Conservation (phyloP, 768 basidiomycete genomes). For the Tulasnella sp. region DNA sequence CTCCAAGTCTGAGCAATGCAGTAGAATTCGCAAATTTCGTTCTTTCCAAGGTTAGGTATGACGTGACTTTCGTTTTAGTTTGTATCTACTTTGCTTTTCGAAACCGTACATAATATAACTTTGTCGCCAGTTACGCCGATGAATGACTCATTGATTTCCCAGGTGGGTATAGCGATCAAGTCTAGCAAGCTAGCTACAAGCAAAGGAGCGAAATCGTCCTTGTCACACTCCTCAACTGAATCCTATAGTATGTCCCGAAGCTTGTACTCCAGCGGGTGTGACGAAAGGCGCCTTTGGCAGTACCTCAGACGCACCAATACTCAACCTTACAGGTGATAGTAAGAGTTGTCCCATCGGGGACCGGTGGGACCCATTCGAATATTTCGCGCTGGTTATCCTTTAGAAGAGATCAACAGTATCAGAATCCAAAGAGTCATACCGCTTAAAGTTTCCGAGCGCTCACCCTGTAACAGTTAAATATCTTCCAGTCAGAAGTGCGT, state of each 20-base stretch:
- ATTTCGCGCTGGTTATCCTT: background rate
- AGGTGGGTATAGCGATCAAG: no score
- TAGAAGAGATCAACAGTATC: background rate
- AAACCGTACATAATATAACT: no score
- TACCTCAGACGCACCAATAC: background rate
- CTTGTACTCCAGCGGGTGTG: background rate
- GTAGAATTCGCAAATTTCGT: no score
- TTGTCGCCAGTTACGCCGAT: no score
- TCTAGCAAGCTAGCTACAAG: no score
- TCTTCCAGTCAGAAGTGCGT: background rate
- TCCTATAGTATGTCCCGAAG: background rate
- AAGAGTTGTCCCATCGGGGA: background rate
- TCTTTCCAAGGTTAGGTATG: no score
- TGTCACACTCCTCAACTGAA: background rate
- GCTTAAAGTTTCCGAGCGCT: background rate
- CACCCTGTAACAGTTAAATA: background rate
- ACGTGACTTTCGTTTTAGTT: no score
- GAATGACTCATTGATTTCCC: no score
- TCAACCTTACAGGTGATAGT: background rate
- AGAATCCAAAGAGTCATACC: background rate
- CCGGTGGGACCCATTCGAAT: background rate
- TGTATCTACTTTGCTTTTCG: no score
- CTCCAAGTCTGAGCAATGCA: no score
- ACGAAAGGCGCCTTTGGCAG: background rate
- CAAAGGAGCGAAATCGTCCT: no score